Percentiles rank a stretch among this genome's conserved stretches.
These are phyloP conservation scores for Phylloporus gajari DNA, from an alignment of 1,284 basidiomycete genomes.

Conservation along the genomic window DNA sequence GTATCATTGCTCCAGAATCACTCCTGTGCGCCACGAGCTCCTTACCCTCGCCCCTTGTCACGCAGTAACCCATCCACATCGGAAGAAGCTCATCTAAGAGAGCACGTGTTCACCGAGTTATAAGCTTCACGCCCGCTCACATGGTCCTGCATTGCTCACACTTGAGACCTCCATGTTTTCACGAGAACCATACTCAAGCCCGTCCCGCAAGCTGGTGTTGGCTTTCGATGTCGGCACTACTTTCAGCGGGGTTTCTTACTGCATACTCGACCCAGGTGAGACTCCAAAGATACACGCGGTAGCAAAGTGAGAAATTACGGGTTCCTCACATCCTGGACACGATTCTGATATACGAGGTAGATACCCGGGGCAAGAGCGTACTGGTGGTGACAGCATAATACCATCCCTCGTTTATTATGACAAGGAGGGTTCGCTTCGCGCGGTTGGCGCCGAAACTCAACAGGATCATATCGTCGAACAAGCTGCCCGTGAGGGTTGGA, in stretches of 20 bases:
- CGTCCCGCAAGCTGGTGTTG: no score
- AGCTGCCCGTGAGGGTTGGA: background rate
- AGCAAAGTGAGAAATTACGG: no score
- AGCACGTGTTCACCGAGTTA: background rate
- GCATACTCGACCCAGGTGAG: no score
- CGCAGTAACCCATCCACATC: background rate
- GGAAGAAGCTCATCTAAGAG: background rate
- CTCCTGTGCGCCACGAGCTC: no score
- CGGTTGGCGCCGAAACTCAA: background rate
- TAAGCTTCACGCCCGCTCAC: background rate
- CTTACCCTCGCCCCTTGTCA: no score
- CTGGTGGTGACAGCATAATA: background rate
- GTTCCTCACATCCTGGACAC: no score
- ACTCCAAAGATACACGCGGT: no score
- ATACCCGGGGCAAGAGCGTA: background rate
- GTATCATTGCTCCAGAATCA: no score
- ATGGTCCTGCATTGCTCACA: background rate
- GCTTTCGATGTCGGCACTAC: no score
- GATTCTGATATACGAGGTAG: background rate
- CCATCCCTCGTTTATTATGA: background rate
- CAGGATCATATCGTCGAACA: background rate
- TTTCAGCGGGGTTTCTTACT: no score
- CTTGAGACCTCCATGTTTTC: slow-evolving; percentile 22
- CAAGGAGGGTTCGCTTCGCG: no score
- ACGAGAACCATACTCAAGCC: slow-evolving; percentile 40